Evolutionary conservation across 2,329 filamentous ascomycete species (phyloP).

Genomic region (Trichoderma pleuroti): DNA sequence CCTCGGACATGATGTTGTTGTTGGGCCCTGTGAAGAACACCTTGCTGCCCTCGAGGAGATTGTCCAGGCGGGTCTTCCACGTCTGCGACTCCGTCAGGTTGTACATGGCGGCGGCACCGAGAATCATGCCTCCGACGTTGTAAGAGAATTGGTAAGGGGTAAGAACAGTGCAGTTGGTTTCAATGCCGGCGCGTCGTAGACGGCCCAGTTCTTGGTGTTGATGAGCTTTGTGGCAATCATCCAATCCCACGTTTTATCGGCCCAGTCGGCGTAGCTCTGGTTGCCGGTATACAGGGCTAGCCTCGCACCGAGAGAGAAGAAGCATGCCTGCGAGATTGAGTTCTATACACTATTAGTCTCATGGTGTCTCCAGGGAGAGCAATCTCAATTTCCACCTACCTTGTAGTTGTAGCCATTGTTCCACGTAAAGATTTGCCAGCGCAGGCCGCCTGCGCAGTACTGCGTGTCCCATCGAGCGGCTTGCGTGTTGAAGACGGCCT

Average conservation of each 20-base stretch:
- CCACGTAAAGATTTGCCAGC: constrained; percentile 82
- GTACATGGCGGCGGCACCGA: constrained; percentile 66
- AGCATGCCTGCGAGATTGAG: constrained; percentile 59
- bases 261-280: constrained; percentile 73
- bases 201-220: constrained; percentile 50
- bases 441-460: constrained; percentile 69
- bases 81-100: constrained; percentile 52
- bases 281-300: constrained; percentile 76
- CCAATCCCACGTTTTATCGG: constrained; percentile 70
- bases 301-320: constrained; percentile 62
- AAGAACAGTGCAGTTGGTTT: constrained; percentile 54
- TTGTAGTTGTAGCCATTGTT: constrained; percentile 79
- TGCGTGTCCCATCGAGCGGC: constrained; percentile 66
- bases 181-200: constrained; percentile 59
- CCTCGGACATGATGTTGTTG: constrained; percentile 60
- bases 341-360: constrained; percentile 54
- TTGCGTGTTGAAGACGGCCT: constrained; percentile 80
- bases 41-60: constrained; percentile 50
- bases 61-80: constrained; percentile 58
- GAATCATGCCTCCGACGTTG: constrained; percentile 64
- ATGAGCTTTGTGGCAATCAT: constrained; percentile 56
- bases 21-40: constrained; percentile 53
- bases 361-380: background rate
- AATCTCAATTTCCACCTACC: background rate
- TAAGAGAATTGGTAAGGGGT: constrained; percentile 66